Evolutionary conservation across 2,329 filamentous ascomycete genomes (phyloP).

Genomic region (Penicillium sclerotiorum): DNA sequence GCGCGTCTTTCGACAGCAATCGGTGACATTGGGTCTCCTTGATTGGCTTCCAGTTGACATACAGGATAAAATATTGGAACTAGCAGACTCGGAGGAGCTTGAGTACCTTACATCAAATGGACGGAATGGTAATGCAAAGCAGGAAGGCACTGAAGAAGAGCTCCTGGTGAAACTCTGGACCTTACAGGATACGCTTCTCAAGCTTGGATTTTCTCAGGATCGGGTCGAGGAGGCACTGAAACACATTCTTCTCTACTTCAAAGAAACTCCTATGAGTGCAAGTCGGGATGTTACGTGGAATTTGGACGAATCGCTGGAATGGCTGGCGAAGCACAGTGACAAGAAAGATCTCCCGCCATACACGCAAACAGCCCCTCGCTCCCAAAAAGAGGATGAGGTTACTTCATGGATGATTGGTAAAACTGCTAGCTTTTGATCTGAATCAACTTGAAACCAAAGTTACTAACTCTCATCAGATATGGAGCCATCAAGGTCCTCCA

Average conservation of each 20-base stretch:
- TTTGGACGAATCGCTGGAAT: conserved; percentile 83
- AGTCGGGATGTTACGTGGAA: conserved; percentile 76
- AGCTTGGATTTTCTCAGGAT: conserved; percentile 67
- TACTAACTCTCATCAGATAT: conserved; percentile 35
- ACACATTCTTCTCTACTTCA: conserved; percentile 67
- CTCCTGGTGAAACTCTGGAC: conserved; percentile 81
- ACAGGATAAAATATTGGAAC: conserved; percentile 73
- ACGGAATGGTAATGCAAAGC: conserved; percentile 34
- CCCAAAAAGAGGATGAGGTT: conserved; percentile 34
- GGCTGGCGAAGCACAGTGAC: conserved; percentile 78
- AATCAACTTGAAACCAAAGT: conserved; percentile 9
- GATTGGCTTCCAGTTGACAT: conserved; percentile 81
- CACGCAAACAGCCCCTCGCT: conserved; percentile 49
- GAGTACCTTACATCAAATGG: conserved; percentile 38
- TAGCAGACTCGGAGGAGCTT: conserved; percentile 50
- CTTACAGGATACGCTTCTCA: conserved; percentile 70
- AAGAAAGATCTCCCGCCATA: conserved; percentile 73
- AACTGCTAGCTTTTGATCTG: conserved; percentile 12
- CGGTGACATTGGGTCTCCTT: conserved; percentile 71
- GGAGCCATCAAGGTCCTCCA: conserved; percentile 32
- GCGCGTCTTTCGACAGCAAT: conserved; percentile 76
- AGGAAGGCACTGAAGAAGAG: conserved; percentile 70
- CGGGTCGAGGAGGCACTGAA: conserved; percentile 67
- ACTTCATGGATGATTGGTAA: conserved; percentile 44
- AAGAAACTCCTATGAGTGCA: conserved; percentile 57